A percentile compares a stretch with the other conserved stretches of the same genome.
phyloP scores from a whole-genome alignment of 1,284 basidiomycete genomes.

The Pseudozyma thailandica region DNA sequence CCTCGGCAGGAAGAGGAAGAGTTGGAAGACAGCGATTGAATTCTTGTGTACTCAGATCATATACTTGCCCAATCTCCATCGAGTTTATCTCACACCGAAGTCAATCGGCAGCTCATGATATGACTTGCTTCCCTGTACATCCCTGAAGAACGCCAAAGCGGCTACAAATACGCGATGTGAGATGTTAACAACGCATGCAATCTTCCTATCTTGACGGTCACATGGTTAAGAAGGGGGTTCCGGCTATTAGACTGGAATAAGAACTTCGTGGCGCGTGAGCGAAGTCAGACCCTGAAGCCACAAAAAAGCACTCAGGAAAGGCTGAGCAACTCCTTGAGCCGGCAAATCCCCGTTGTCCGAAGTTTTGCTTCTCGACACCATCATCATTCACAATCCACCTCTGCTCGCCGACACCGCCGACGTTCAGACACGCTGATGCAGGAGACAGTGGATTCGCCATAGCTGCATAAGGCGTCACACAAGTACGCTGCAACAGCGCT shows the following conservation, averaged over 20 bases:
- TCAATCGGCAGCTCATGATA: too few species aligned
- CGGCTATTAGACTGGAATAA: conserved; percentile 30
- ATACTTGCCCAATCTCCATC: background rate
- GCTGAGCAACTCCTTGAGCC: background rate
- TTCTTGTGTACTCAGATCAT: background rate
- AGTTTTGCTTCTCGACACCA: background rate
- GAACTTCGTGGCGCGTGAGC: background rate
- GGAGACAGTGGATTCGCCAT: background rate
- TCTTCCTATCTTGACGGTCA: too few species aligned
- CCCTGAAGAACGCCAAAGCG: too few species aligned
- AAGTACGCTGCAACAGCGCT: too few species aligned
- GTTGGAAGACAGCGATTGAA: conserved; percentile 44
- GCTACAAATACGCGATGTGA: too few species aligned
- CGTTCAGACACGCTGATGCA: background rate
- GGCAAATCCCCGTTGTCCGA: background rate
- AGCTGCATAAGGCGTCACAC: too few species aligned
- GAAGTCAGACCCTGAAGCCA: conserved; percentile 17
- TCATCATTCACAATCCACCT: conserved; percentile 9
- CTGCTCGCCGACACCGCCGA: conserved; percentile 1
- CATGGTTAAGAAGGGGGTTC: conserved; percentile 6
- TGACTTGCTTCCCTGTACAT: too few species aligned
- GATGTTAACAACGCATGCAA: too few species aligned
- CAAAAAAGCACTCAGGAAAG: background rate
- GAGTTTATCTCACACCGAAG: too few species aligned
- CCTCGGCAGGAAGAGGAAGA: conserved; percentile 49